Evolutionary conservation across 1,284 basidiomycete genomes (phyloP).

Genomic region (Vanrija humicola): DNA sequence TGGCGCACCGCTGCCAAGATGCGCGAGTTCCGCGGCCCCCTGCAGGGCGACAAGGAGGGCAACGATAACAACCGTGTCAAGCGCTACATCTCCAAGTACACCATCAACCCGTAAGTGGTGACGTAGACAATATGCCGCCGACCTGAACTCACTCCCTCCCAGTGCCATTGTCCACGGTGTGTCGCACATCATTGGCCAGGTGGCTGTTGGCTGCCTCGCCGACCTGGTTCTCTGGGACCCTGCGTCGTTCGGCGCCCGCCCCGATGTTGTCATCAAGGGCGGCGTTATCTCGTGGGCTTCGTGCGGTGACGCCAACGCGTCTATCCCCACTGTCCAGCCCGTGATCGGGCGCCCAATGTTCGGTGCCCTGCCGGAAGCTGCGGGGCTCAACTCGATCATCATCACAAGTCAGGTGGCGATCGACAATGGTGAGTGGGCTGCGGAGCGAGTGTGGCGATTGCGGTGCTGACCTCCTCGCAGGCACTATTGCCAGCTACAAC

Average conservation of each 20-base stretch:
- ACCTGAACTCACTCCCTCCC: not conserved
- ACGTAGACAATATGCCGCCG: not conserved
- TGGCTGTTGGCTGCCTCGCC: slow-evolving; percentile 77
- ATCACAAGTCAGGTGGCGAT: slow-evolving; percentile 82
- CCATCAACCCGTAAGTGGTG: slow-evolving; percentile 83
- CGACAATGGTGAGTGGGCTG: slow-evolving; percentile 51
- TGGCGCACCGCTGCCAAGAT: slow-evolving; percentile 98
- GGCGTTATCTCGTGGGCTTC: slow-evolving; percentile 88
- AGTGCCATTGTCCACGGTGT: slow-evolving; percentile 94
- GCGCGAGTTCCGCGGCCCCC: slow-evolving; percentile 71
- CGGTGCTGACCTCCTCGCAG: not conserved
- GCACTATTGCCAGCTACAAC: slow-evolving; percentile 60
- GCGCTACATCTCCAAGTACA: slow-evolving; percentile 94
- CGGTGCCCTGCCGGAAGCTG: slow-evolving; percentile 69
- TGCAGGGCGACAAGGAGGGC: slow-evolving; percentile 62
- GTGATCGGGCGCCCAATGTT: slow-evolving; percentile 84
- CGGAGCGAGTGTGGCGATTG: too few relatives aligned
- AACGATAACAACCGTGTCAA: slow-evolving; percentile 94
- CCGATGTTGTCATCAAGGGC: slow-evolving; percentile 89
- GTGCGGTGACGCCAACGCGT: slow-evolving; percentile 91
- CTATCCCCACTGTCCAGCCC: slow-evolving; percentile 91
- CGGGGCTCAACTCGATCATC: slow-evolving; percentile 71
- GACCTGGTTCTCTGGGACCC: slow-evolving; percentile 95
- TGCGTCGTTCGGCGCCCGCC: slow-evolving; percentile 84
- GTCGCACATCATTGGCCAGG: slow-evolving; percentile 77